These are phyloP conservation scores for Pseudopediastrum boryanum DNA, from an alignment of 139 green algal genomes.

Conservation along the genomic window DNA sequence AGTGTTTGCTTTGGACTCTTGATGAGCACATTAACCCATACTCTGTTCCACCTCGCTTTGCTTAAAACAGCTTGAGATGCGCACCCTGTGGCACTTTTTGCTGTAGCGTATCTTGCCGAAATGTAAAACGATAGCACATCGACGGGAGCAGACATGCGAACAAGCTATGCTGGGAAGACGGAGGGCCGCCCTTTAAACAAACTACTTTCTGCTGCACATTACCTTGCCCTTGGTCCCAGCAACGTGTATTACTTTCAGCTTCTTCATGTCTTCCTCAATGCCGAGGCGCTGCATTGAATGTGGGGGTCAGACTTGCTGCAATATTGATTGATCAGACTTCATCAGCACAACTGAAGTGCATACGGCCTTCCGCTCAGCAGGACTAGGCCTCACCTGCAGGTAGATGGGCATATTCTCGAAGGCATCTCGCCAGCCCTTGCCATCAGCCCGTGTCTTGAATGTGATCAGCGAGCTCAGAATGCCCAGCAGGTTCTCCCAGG, in stretches of 20 bases:
- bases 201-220: neutral
- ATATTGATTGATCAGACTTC: neutral
- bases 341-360: neutral
- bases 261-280: conserved; percentile 61
- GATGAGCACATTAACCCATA: no score
- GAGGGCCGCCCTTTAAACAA: neutral
- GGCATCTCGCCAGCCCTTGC: conserved; percentile 65
- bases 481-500: conserved; percentile 52
- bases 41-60: no score
- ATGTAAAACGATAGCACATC: no score
- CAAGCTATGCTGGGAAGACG: neutral
- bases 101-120: no score
- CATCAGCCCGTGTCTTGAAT: conserved; percentile 57
- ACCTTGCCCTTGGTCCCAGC: conserved; percentile 94
- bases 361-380: neutral
- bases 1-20: no score
- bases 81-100: no score
- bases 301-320: neutral
- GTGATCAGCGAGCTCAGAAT: conserved; percentile 70
- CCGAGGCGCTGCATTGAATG: conserved; percentile 56
- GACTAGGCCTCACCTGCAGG: conserved; percentile 62
- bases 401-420: conserved; percentile 79
- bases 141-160: no score
- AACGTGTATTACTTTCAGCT: conserved; percentile 85
- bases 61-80: no score